These are phyloP conservation scores for Echites panduratus DNA, from an alignment of 257 asterid genomes.

Conservation along the genomic window DNA sequence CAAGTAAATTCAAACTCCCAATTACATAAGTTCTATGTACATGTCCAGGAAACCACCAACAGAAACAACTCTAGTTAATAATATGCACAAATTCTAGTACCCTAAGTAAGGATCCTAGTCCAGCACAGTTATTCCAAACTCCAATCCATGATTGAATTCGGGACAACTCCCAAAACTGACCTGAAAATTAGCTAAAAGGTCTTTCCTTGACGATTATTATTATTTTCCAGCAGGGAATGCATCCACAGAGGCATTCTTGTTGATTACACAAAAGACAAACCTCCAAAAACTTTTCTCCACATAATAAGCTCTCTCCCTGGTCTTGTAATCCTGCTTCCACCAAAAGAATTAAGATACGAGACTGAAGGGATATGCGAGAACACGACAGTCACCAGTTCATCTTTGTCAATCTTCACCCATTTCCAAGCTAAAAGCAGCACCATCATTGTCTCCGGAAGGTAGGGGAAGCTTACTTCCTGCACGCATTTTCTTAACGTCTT, in stretches of 20 bases:
- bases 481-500: slow-evolving; percentile 69
- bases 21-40: slow-evolving; percentile 31
- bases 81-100: slow-evolving; percentile 32
- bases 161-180: slow-evolving; percentile 25
- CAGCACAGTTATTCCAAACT: slow-evolving; percentile 15
- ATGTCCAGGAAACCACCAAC: slow-evolving; percentile 28
- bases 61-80: slow-evolving; percentile 25
- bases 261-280: neutral
- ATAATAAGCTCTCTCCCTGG: neutral
- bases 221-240: neutral
- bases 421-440: slow-evolving; percentile 24
- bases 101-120: slow-evolving; percentile 15
- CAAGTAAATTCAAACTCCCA: slow-evolving; percentile 13
- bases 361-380: neutral
- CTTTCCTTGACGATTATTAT: slow-evolving; percentile 2
- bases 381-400: neutral
- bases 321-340: slow-evolving; percentile 9
- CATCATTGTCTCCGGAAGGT: slow-evolving; percentile 38
- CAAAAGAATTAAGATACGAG: neutral
- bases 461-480: slow-evolving; percentile 48
- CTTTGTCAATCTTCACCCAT: slow-evolving; percentile 24
- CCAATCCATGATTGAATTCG: slow-evolving; percentile 18
- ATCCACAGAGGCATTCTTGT: neutral
- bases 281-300: neutral
- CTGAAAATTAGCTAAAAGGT: slow-evolving; percentile 15